Conservation (phyloP, 306 rosid genomes). For the Fragaria ananassa region DNA sequence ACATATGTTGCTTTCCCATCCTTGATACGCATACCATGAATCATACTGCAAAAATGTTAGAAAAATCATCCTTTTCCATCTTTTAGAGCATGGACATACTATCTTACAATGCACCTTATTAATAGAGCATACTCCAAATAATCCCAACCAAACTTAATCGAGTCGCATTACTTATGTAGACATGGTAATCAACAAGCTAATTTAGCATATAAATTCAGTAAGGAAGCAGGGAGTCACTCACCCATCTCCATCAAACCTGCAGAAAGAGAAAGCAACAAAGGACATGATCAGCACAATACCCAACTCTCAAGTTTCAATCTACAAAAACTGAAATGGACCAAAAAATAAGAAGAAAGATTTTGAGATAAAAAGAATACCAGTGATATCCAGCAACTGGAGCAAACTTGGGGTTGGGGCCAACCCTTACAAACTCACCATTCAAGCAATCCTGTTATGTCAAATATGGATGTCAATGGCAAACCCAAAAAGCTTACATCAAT, state of each 20-base stretch:
- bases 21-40: slow-evolving; percentile 92
- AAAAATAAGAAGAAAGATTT: background rate
- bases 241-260: slow-evolving; percentile 99
- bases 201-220: background rate
- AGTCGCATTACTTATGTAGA: background rate
- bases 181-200: background rate
- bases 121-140: background rate
- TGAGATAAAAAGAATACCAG: slow-evolving; percentile 43
- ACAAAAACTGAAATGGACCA: background rate
- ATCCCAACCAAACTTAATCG: background rate
- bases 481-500: background rate
- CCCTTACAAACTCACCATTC: slow-evolving; percentile 93
- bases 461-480: background rate
- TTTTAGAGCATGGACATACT: background rate
- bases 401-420: slow-evolving; percentile 88
- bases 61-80: background rate
- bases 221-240: slow-evolving; percentile 37
- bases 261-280: slow-evolving; percentile 30
- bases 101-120: background rate
- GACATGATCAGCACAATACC: slow-evolving; percentile 28
- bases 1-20: slow-evolving; percentile 89
- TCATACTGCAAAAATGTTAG: slow-evolving; percentile 57
- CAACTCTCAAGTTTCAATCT: background rate
- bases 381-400: slow-evolving; percentile 89
- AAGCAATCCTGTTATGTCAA: slow-evolving; percentile 63